Base-by-base conservation (phyloP, 2,329 filamentous ascomycete genomes). In the Botrytis porri region DNA sequence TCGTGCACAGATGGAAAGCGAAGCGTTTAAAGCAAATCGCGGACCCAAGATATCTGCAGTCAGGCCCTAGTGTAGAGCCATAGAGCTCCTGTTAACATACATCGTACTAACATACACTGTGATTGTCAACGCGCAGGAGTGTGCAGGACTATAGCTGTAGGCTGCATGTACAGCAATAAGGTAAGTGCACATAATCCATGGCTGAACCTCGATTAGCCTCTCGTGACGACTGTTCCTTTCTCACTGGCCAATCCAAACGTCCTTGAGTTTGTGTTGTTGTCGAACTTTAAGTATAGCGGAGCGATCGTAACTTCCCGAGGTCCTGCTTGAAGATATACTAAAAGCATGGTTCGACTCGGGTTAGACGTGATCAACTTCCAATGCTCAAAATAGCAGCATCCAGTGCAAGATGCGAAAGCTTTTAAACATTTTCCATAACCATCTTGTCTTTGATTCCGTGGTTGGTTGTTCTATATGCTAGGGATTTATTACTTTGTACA, bases 1-100 rank as follows among this genome's bases (percentile, higher is more conserved):
- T 9, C 88, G 79, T 6, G 88, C 87, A 77, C 87, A 90, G 73
- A 92, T 84, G 77, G 92, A 85, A 18, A 93, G 83, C 3, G 88
- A 89, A 35, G 88, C 82, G 77, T 93, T 93, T 83, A 93, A 93
- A 8, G 91, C 90, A 76, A 88, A 88, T 75, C 88, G 87, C 61
- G 91, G 85, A 9, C 90, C 91, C 74, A 93, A 89, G 48, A 93
- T 85, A 77, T 93, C 91, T 35, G 89, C 90, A 4, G 85, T 85
- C 43, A 91, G 81, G 2, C 90, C 90, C 90, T 90, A 93, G 81
- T 92, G 92, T 39, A 92, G 79, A 25, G 89, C 89, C 2, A 92
- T 39, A 92, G 79, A 25, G 89, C 89, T 2, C 89, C 87, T 0
- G 83, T 75, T 69, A 86, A 83, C 83, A 86, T 86, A 25, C 86